Conservation (phyloP, 805 yeast genomes). For the Danielia oregonensis region DNA sequence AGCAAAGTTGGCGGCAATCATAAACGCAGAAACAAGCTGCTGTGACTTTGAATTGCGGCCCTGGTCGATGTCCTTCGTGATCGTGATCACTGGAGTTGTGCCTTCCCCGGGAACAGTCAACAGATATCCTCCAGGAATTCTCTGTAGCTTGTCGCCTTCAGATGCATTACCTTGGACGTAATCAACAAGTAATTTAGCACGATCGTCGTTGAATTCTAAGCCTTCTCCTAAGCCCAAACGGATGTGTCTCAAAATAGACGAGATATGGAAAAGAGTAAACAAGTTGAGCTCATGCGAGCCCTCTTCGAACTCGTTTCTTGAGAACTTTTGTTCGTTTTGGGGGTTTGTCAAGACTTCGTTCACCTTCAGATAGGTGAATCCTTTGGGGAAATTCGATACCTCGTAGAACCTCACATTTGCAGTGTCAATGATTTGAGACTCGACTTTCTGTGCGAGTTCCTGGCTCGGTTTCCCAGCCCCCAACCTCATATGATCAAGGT, state of each 20-base stretch:
- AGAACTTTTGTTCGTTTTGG: conserved; percentile 9
- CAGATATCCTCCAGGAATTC: conserved; percentile 11
- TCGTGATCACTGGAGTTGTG: conserved; percentile 8
- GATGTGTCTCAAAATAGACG: conserved; percentile 22
- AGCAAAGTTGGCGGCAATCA: conserved; percentile 75
- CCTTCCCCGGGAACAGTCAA: conserved; percentile 5
- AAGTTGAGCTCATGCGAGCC: conserved; percentile 23
- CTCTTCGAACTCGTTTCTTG: conserved; percentile 7
- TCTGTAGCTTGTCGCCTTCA: conserved; percentile 1
- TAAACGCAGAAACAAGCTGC: conserved; percentile 71
- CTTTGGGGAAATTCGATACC: conserved; percentile 29
- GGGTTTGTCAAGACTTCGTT: conserved; percentile 43
- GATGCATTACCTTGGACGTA: conserved; percentile 2
- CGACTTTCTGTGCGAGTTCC: conserved; percentile 8
- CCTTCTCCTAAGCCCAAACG: conserved; percentile 22
- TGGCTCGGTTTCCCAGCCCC: conserved; percentile 1
- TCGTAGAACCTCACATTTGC: conserved; percentile 21
- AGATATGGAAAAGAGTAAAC: conserved; percentile 23
- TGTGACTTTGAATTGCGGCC: conserved; percentile 45
- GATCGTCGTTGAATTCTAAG: conserved; percentile 15
- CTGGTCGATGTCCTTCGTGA: conserved; percentile 14
- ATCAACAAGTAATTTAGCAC: conserved; percentile 15
- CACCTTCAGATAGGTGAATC: conserved; percentile 61
- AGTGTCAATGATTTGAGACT: conserved; percentile 14
- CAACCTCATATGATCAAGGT: not conserved